Evolutionary conservation across 2,329 filamentous ascomycete species (phyloP).

Genomic region (Trichophyton simii): DNA sequence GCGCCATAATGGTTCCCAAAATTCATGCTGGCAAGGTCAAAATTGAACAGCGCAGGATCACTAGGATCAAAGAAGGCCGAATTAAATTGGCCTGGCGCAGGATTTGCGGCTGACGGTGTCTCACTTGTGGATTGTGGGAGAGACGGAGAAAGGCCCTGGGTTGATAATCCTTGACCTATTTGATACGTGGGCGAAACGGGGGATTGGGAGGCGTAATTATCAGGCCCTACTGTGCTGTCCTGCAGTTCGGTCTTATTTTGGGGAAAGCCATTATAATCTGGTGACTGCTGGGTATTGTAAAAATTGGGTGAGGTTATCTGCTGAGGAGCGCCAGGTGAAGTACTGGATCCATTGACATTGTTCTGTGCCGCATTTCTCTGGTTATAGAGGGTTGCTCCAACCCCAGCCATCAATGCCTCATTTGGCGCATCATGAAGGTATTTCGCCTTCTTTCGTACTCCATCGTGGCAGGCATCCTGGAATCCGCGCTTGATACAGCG

Average conservation of each 20-base stretch:
- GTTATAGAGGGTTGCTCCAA: constrained; percentile 53
- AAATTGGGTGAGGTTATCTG: constrained; percentile 30
- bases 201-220: constrained; percentile 55
- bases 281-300: constrained; percentile 29
- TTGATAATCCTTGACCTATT: constrained; percentile 36
- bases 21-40: constrained; percentile 84
- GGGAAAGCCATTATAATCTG: constrained; percentile 29
- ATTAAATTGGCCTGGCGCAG: constrained; percentile 35
- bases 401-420: constrained; percentile 75
- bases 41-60: constrained; percentile 87
- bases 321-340: constrained; percentile 20
- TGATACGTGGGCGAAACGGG: constrained; percentile 62
- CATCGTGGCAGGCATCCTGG: constrained; percentile 84
- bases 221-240: constrained; percentile 32
- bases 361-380: constrained; percentile 31
- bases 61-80: constrained; percentile 67
- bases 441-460: constrained; percentile 96
- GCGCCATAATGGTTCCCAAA: constrained; percentile 95
- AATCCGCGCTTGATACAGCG: constrained; percentile 89
- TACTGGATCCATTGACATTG: constrained; percentile 21
- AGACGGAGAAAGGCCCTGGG: constrained; percentile 24
- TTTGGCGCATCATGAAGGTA: constrained; percentile 93
- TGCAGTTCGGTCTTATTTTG: constrained; percentile 31
- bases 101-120: constrained; percentile 35
- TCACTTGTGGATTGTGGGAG: constrained; percentile 39